Evolutionary conservation across 345 rosid species (phyloP).

Genomic region (Clarkia xantiana): DNA sequence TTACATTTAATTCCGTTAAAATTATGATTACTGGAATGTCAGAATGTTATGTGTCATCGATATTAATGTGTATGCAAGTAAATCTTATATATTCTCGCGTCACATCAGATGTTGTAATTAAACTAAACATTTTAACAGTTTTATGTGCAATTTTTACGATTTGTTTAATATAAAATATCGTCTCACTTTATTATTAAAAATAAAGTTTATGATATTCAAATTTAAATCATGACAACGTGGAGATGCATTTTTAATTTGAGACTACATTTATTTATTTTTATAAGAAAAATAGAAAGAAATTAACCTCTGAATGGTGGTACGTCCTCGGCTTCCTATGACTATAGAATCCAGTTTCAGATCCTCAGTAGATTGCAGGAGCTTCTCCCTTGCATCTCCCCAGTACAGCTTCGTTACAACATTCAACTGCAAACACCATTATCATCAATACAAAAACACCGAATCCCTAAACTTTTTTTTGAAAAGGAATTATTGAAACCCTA

Average conservation of each 20-base stretch:
- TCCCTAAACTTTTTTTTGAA: background rate
- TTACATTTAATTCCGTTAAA: too few species aligned
- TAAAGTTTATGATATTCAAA: too few species aligned
- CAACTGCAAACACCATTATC: slow-evolving; percentile 14
- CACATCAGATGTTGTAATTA: too few species aligned
- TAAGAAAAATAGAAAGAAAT: background rate
- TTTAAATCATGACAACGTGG: background rate
- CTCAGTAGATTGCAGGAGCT: slow-evolving; percentile 50
- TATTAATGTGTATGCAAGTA: too few species aligned
- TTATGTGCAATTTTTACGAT: too few species aligned
- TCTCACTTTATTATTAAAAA: background rate
- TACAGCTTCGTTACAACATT: slow-evolving; percentile 51
- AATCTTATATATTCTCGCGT: too few species aligned
- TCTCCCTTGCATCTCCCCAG: slow-evolving; percentile 94
- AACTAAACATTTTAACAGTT: too few species aligned
- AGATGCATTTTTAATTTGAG: background rate
- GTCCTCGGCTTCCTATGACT: slow-evolving; percentile 95
- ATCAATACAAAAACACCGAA: background rate
- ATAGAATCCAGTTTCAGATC: slow-evolving; percentile 75
- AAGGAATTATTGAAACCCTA: background rate
- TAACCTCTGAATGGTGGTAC: slow-evolving; percentile 67
- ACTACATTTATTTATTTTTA: background rate
- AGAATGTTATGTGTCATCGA: too few species aligned
- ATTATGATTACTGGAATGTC: too few species aligned
- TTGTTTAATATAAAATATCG: background rate